These are phyloP conservation scores for Camillea tinctor DNA, from an alignment of 2,329 filamentous ascomycete species.

Conservation along the genomic window DNA sequence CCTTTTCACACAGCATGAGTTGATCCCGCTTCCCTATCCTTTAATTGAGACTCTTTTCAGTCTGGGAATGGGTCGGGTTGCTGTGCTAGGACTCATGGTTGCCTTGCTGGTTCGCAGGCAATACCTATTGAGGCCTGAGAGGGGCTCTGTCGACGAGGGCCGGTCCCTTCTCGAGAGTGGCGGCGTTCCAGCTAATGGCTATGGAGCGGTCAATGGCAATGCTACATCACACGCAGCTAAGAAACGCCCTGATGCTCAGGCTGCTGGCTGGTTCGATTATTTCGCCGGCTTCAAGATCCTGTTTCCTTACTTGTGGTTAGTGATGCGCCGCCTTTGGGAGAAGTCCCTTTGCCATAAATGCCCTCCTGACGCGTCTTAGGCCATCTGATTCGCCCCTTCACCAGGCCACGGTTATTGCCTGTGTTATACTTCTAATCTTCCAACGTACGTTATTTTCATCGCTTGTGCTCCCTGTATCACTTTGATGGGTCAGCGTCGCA, in stretches of 20 bases:
- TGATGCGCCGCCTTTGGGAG: background rate
- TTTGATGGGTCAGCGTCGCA: too few relatives aligned
- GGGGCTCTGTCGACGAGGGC: slow-evolving; percentile 35
- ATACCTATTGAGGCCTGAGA: slow-evolving; percentile 31
- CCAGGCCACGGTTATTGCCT: slow-evolving; percentile 41
- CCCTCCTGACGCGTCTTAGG: slow-evolving; percentile 25
- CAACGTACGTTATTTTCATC: slow-evolving; percentile 33
- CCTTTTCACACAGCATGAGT: slow-evolving; percentile 30
- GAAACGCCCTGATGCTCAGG: slow-evolving; percentile 18
- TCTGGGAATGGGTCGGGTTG: slow-evolving; percentile 34
- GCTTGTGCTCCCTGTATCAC: too few relatives aligned
- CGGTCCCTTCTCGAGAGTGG: slow-evolving; percentile 42
- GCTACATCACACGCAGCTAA: slow-evolving; percentile 7
- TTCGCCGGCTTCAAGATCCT: slow-evolving; percentile 44
- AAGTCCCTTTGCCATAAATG: slow-evolving; percentile 9
- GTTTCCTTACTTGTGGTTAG: slow-evolving; percentile 46
- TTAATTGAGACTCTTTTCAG: slow-evolving; percentile 32
- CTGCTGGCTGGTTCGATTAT: slow-evolving; percentile 44
- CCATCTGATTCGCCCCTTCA: slow-evolving; percentile 41
- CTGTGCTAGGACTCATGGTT: slow-evolving; percentile 36
- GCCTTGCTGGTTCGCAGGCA: slow-evolving; percentile 31
- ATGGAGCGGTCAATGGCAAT: slow-evolving; percentile 22
- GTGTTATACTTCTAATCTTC: slow-evolving; percentile 39
- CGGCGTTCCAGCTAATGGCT: slow-evolving; percentile 29
- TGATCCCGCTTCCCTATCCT: slow-evolving; percentile 26